Evolutionary conservation across 2,329 filamentous ascomycete species (phyloP).

Genomic region (Talaromyces sp.): DNA sequence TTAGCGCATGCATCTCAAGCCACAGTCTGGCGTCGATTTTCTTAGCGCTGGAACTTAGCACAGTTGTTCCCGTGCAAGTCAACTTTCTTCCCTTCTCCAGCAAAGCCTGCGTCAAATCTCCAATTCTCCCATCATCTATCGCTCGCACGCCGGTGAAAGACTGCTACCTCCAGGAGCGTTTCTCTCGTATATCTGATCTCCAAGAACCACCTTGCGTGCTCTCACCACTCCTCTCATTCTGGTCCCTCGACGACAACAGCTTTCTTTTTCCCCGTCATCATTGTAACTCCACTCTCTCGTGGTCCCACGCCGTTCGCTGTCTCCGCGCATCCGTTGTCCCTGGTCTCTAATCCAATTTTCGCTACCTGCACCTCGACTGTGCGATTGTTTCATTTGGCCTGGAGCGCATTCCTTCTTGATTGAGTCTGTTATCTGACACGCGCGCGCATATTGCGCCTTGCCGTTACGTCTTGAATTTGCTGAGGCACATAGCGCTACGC

Average conservation of each 20-base stretch:
- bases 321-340: constrained; percentile 11
- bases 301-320: constrained; percentile 13
- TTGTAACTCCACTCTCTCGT: constrained; percentile 17
- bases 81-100: constrained; percentile 3
- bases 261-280: constrained; percentile 4
- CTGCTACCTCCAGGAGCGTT: background rate
- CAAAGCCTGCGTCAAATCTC: background rate
- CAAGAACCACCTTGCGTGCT: background rate
- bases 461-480: constrained; percentile 5
- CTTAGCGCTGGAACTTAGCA: background rate
- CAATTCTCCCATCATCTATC: background rate
- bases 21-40: constrained; percentile 13
- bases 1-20: constrained; percentile 17
- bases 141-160: background rate
- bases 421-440: background rate
- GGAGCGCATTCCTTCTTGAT: background rate
- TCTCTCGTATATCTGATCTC: background rate
- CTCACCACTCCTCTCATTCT: background rate
- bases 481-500: constrained; percentile 14
- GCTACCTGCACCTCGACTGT: constrained; percentile 2
- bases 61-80: constrained; percentile 7
- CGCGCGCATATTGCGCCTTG: background rate
- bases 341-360: background rate
- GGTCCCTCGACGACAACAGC: background rate
- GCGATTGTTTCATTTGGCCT: background rate